Conservation (phyloP, 164 flowering plant genomes). For the Protea cynaroides region DNA sequence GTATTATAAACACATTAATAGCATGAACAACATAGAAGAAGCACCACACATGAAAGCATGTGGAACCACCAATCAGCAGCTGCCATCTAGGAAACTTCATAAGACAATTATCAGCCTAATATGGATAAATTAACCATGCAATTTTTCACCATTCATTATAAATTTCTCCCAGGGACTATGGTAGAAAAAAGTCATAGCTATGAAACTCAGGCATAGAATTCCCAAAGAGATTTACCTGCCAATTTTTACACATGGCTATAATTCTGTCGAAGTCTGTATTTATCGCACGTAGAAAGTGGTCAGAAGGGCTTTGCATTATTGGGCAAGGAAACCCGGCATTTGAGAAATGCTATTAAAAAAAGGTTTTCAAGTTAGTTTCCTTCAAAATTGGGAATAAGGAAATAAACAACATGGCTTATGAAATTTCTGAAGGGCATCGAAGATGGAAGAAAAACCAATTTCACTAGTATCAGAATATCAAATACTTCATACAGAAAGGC, state of each 20-base stretch:
- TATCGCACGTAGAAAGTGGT: slow-evolving; percentile 95
- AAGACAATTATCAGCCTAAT: background rate
- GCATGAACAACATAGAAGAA: background rate
- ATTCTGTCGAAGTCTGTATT: slow-evolving; percentile 97
- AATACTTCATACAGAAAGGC: background rate
- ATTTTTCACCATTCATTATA: background rate
- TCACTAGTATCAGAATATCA: background rate
- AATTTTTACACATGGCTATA: slow-evolving; percentile 95
- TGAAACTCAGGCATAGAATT: background rate
- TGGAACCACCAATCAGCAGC: background rate
- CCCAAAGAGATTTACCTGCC: slow-evolving; percentile 63
- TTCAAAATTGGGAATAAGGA: background rate
- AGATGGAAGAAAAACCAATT: background rate
- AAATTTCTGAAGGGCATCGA: background rate
- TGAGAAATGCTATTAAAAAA: slow-evolving; percentile 74
- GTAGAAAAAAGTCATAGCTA: background rate
- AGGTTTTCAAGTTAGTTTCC: slow-evolving; percentile 6
- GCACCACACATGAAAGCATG: background rate
- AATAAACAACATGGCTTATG: background rate
- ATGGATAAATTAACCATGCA: background rate
- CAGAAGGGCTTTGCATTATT: slow-evolving; percentile 99
- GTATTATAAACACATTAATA: background rate
- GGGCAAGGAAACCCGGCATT: slow-evolving; percentile 99
- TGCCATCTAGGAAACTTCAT: background rate
- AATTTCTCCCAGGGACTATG: background rate